These are phyloP conservation scores for Podospora appendiculata DNA, from an alignment of 495 filamentous ascomycete genomes.

Conservation along the genomic window DNA sequence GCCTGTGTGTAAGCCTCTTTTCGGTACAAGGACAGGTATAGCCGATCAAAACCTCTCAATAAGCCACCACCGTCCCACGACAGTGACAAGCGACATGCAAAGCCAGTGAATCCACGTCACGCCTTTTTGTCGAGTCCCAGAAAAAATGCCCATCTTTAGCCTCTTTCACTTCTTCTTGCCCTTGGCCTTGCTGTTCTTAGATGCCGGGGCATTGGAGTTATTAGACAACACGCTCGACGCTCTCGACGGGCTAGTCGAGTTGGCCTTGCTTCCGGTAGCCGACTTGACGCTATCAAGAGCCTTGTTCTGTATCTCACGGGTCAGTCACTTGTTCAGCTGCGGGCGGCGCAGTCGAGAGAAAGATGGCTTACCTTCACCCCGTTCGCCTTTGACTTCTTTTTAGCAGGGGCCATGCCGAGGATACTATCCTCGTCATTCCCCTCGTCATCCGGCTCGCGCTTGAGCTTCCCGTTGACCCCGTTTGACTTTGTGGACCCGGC, in stretches of 20 bases:
- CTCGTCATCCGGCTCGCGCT: slow-evolving; percentile 64
- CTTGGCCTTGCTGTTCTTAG: slow-evolving; percentile 38
- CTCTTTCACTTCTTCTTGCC: slow-evolving; percentile 46
- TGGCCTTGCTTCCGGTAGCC: slow-evolving; percentile 42
- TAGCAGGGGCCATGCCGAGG: slow-evolving; percentile 64
- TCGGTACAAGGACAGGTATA: background rate
- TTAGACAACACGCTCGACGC: slow-evolving; percentile 46
- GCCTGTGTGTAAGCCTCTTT: background rate
- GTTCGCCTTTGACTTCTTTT: slow-evolving; percentile 83
- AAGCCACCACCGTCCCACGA: no score
- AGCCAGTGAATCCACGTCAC: no score
- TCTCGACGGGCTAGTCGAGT: slow-evolving; percentile 47
- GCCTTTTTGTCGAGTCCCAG: no score
- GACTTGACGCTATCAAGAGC: slow-evolving; percentile 55
- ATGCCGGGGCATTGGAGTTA: slow-evolving; percentile 32
- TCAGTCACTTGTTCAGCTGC: slow-evolving; percentile 10
- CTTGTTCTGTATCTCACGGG: slow-evolving; percentile 44
- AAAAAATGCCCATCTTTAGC: no score
- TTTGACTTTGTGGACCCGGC: slow-evolving; percentile 46
- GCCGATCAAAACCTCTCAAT: background rate
- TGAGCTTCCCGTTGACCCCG: slow-evolving; percentile 62
- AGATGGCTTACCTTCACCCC: slow-evolving; percentile 52
- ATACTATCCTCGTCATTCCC: slow-evolving; percentile 78
- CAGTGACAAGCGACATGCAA: no score
- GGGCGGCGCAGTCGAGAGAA: background rate